Base-by-base conservation (phyloP, 2,329 filamentous ascomycete species). In the Nothophoma quercina region DNA sequence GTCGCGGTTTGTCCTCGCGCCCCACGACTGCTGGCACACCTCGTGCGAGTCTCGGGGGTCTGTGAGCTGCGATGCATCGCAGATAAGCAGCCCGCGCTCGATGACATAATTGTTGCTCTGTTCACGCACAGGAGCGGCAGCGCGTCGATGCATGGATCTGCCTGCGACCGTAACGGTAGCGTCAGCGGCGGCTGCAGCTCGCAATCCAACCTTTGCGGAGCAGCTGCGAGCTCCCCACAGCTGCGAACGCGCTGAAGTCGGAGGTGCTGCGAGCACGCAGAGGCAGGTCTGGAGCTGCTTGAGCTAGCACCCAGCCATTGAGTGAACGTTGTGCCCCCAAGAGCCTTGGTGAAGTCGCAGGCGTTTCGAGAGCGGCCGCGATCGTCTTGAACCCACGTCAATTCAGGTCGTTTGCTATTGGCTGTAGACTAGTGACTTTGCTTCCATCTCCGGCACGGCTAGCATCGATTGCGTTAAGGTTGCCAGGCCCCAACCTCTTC, bases 151-250 rank as follows among this genome's bases (percentile, higher is more conserved):
- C 50, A 53, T 53, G 50, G 50, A 18, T 43, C 50, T 44, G 38
- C 43, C 48, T 43, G 38, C 33, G 50, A 48, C 38, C 39, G 28
- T 23, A 9, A 48, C 51, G 30, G 51, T 55, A 55, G 51, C 51
- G 51, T 55, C 51, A 55, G 51, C 51, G 51, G 51, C 51, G 45
- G 51, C 51, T 53, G 50, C 50, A 49, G 51, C 45, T 55, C 40
- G 34, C 44, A 53, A 34, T 42, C 32, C 35, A 32, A 47, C 22
- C 38, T 48, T 18, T 53, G 50, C 33, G 50, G 50, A 53, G 50
- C 50, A 42, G 42, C 42, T 52, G 50, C 36, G 22, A 46, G 50
- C 50, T 43, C 50, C 50, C 50, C 50, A 53, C 50, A 53, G 38
- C 21, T n/a, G 38, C 39, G 38, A 33, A 15, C 25, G 38, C n/a